phyloP scores from a whole-genome alignment of 208 protist genomes.

The Trichomonas gallinae region DNA sequence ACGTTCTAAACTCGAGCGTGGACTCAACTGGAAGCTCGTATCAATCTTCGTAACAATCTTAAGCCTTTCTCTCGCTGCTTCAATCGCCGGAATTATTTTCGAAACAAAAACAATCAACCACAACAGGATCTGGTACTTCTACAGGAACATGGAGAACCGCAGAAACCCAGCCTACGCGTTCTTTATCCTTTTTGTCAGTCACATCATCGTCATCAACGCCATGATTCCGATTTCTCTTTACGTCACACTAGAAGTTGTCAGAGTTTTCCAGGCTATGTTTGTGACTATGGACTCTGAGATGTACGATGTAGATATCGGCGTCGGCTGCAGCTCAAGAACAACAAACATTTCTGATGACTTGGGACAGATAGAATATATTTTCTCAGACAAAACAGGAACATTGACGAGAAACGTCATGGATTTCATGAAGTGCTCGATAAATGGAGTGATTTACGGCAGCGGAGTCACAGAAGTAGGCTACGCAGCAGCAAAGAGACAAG shows the following conservation, averaged over 20 bases:
- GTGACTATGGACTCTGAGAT: background rate
- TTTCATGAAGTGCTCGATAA: conserved; percentile 26
- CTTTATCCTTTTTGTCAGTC: background rate
- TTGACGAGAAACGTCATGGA: conserved; percentile 62
- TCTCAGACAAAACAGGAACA: conserved; percentile 95
- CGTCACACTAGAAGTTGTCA: conserved; percentile 36
- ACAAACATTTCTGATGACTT: conserved; percentile 87
- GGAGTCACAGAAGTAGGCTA: background rate
- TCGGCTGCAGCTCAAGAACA: background rate
- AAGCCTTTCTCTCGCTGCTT: background rate
- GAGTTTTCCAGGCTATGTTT: conserved; percentile 27
- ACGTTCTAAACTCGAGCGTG: background rate
- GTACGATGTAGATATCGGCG: background rate
- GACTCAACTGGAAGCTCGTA: background rate
- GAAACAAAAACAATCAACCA: background rate
- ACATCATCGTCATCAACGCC: background rate
- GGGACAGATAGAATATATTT: conserved; percentile 81
- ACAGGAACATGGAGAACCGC: background rate
- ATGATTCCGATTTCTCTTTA: conserved; percentile 38
- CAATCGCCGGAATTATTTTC: background rate
- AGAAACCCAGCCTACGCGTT: background rate
- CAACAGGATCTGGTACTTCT: background rate
- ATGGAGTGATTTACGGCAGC: background rate
- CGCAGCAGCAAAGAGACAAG: background rate
- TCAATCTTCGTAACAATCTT: background rate